A percentile compares a stretch with the other conserved stretches of the same genome.
phyloP scores from a whole-genome alignment of 768 basidiomycete genomes.

The Cyathus striatus region DNA sequence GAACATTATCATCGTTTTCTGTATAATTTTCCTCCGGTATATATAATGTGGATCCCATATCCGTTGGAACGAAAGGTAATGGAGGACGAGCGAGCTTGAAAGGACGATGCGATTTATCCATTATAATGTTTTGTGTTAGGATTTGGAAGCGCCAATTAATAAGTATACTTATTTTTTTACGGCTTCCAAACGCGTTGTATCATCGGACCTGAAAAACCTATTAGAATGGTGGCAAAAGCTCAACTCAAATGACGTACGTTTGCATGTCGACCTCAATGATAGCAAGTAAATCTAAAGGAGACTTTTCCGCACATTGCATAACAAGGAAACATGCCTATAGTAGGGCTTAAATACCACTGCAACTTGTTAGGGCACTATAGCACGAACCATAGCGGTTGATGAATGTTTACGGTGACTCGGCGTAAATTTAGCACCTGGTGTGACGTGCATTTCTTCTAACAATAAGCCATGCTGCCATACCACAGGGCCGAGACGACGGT shows the following conservation, averaged over 20 bases:
- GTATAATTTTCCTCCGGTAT: slow-evolving; percentile 48
- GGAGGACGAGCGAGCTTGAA: slow-evolving; percentile 70
- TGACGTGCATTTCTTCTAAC: slow-evolving; percentile 34
- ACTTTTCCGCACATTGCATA: slow-evolving; percentile 72
- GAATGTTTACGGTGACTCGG: too few species aligned
- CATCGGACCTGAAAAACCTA: slow-evolving; percentile 37
- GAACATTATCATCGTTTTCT: slow-evolving; percentile 49
- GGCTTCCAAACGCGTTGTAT: slow-evolving; percentile 42
- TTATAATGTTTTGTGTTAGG: slow-evolving; percentile 52
- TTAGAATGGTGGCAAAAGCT: slow-evolving; percentile 1
- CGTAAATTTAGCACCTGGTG: too few species aligned
- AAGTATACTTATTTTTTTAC: slow-evolving; percentile 50
- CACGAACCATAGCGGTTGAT: too few species aligned
- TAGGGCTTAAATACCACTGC: slow-evolving; percentile 2
- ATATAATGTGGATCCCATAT: slow-evolving; percentile 62
- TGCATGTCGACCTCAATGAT: slow-evolving; percentile 50
- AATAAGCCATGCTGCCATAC: slow-evolving; percentile 59
- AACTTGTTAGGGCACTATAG: too few species aligned
- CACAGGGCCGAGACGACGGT: slow-evolving; percentile 42
- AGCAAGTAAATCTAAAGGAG: slow-evolving; percentile 38
- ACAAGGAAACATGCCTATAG: slow-evolving; percentile 55
- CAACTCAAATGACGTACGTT: slow-evolving; percentile 33
- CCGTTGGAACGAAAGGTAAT: slow-evolving; percentile 70
- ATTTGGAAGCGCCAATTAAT: slow-evolving; percentile 70
- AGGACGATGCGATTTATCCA: slow-evolving; percentile 58